Conservation (phyloP, 2,329 filamentous ascomycete genomes). For the Fusarium sp. region DNA sequence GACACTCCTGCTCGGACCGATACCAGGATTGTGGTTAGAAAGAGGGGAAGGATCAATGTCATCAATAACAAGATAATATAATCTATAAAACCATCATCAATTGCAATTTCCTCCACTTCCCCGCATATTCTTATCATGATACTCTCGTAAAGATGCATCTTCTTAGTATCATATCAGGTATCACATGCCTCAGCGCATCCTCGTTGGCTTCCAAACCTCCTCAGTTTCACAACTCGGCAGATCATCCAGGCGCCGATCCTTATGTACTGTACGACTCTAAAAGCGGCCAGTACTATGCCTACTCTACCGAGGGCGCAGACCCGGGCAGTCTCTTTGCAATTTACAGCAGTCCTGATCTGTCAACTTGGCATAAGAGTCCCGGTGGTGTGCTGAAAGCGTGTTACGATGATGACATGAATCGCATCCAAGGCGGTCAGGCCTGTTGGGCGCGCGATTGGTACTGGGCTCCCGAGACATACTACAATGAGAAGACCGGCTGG, state of each 20-base stretch:
- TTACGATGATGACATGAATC: conserved; percentile 49
- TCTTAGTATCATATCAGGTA: not conserved
- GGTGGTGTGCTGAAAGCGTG: conserved; percentile 53
- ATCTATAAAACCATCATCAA: not conserved
- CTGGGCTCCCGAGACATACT: conserved; percentile 56
- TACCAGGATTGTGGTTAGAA: conserved; percentile 9
- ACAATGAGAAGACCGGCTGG: conserved; percentile 54
- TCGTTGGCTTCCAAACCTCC: conserved; percentile 36
- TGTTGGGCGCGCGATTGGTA: conserved; percentile 55
- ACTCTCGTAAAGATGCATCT: conserved; percentile 7
- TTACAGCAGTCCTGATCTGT: conserved; percentile 54
- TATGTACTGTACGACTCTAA: conserved; percentile 51
- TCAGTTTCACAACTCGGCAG: conserved; percentile 54
- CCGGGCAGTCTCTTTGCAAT: conserved; percentile 52
- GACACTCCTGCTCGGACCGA: conserved; percentile 28
- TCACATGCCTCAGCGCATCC: conserved; percentile 1
- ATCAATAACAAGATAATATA: conserved; percentile 5
- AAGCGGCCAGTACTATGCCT: conserved; percentile 52
- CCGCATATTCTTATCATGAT: not conserved
- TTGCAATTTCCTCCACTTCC: not conserved
- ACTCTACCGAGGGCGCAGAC: conserved; percentile 55
- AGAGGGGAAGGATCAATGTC: conserved; percentile 33
- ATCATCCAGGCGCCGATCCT: conserved; percentile 52
- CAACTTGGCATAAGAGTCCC: conserved; percentile 53
- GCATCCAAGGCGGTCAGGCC: conserved; percentile 50